Evolutionary conservation across 371 early-diverging fungal genomes (phyloP), one percentile per base, ranked within the genome.

Genomic region (Chytridium lagenaria): DNA sequence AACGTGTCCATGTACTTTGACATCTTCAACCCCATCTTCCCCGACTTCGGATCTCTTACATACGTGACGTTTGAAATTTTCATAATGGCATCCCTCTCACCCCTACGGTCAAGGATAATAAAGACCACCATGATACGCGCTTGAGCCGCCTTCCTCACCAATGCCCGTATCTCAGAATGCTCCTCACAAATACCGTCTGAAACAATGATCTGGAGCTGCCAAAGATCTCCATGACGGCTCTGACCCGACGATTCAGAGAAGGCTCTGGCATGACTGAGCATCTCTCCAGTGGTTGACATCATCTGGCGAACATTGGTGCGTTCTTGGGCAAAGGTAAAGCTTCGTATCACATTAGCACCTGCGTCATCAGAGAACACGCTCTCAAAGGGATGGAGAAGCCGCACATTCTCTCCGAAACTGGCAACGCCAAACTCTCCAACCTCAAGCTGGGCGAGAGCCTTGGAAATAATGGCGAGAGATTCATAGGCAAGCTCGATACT

Each of bases 121-220:
- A 98, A 99, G 67, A 98, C 94, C 30, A 93, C 87, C 93, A 97
- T 93, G 77, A 99, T 90, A 70, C 92, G 92, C 66, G 89, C 84
- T 78, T 97, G 95, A 67, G 90, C 88, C 0, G 96, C 95, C 63
- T 80, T 81, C 22, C 95, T 87, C 26, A 99, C 96, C 73, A 95
- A 83, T 19, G 89, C 83, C 75, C 89, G 83, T 3, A 99, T 81
- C 1, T 86, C 81, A 50, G 90, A 90, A 77, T 97, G 98, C 77
- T 96, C 93, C 72, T 98, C 95, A 81, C 95, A 95, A 50, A 98
- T 91, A 71, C 98, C 99, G 80, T 99, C 99, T 33, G 98, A 98
- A 23, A 99, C 87, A 59, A 99, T 92, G 59, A 99, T 85, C 83
- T 96, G 93, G 37, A 99, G 86, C 72, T 97, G 96, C 98, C 98